Evolutionary conservation across 2,329 filamentous ascomycete species (phyloP).

Genomic region (Chalara sp.): DNA sequence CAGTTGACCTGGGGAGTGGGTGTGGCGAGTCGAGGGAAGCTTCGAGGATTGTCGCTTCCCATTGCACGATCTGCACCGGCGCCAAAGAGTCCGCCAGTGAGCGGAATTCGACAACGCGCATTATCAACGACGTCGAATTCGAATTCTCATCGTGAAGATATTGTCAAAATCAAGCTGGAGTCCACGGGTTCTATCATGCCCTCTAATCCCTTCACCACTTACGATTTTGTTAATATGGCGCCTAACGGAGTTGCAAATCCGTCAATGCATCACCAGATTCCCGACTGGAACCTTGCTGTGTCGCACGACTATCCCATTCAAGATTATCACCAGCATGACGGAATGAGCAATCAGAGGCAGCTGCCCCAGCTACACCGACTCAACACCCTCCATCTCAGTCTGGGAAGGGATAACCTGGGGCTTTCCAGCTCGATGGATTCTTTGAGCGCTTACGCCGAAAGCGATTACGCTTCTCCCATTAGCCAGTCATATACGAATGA

Average conservation of each 20-base stretch:
- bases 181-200: slow-evolving; percentile 4
- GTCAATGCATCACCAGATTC: slow-evolving; percentile 17
- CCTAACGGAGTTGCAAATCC: slow-evolving; percentile 19
- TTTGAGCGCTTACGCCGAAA: slow-evolving; percentile 43
- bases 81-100: slow-evolving; percentile 27
- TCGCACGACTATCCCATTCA: slow-evolving; percentile 23
- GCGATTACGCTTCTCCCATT: slow-evolving; percentile 49
- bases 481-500: slow-evolving; percentile 47
- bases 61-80: slow-evolving; percentile 52
- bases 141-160: slow-evolving; percentile 8
- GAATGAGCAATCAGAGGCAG: slow-evolving; percentile 22
- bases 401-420: slow-evolving; percentile 17
- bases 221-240: slow-evolving; percentile 34
- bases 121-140: slow-evolving; percentile 16
- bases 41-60: slow-evolving; percentile 76
- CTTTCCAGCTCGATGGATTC: slow-evolving; percentile 37
- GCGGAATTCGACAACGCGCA: slow-evolving; percentile 18
- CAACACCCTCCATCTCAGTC: slow-evolving; percentile 38
- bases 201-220: slow-evolving; percentile 21
- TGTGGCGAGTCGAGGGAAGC: slow-evolving; percentile 90
- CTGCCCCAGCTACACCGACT: slow-evolving; percentile 45
- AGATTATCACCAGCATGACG: slow-evolving; percentile 16
- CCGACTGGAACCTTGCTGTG: slow-evolving; percentile 26
- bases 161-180: slow-evolving; percentile 26
- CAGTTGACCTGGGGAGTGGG: slow-evolving; percentile 95